Evolutionary conservation across 139 green algal genomes (phyloP), one percentile per base, ranked within the genome.

Genomic region (Eudorina sp.): DNA sequence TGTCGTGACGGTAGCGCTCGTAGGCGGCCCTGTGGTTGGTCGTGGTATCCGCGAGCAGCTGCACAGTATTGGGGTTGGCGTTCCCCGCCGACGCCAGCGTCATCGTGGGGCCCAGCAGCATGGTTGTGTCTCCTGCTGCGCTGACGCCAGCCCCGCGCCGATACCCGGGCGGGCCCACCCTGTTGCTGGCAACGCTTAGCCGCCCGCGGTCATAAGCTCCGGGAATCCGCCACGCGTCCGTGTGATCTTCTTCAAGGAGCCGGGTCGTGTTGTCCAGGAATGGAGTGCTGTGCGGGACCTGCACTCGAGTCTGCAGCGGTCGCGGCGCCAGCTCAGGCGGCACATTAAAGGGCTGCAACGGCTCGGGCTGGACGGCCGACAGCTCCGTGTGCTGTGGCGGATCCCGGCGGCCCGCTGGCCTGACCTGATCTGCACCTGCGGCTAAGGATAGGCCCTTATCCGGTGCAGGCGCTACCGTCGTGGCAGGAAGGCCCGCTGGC

Each of bases 21-120:
- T 82, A 81, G 0, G 62, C 73, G 0, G 55, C 53, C 48, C 70
- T 66, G 25, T 76, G 81, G 72, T 90, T 94, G 58, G 91, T n/a
- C n/a, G n/a, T 95, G 27, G 89, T 89, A 51, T 96, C 92, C 38
- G 91, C 93, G 72, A 96, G 92, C 89, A 96, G 90, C 88, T 91
- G 90, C 11, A 88, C 92, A 18, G 93, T 95, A 86, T 88, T 88
- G 68, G 70, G 81, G n/a, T 83, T 92, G 58, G 46, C 41, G 48
- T 34, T 66, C 5, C 40, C 75, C 29, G 70, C 19, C 27, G 53
- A 62, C 1, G 53, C 53, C 14, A 86, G 55, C 41, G 70, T 73
- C 19, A 68, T 87, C 45, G 81, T 87, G 9, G 85, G 45, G 19
- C 45, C 64, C 40, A 90, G 55, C 62, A 62, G 53, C 48, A 68